These are phyloP conservation scores for Thraustochytrium striatum DNA, from an alignment of 352 stramenopile genomes.

Conservation along the genomic window DNA sequence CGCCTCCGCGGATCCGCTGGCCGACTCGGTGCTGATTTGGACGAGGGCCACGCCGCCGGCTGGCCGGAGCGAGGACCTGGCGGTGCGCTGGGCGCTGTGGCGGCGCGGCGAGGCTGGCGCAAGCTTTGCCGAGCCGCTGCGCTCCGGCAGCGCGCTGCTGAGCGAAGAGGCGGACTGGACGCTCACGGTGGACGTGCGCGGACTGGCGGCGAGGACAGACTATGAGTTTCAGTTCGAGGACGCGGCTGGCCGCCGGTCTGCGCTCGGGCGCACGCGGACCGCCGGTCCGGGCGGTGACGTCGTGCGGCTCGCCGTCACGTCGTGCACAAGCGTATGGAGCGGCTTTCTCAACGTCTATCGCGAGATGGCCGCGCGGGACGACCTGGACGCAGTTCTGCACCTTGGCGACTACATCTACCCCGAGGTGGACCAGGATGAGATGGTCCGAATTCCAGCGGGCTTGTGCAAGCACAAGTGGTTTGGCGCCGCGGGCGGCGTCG, in stretches of 20 bases:
- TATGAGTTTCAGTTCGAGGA: slow-evolving; percentile 9
- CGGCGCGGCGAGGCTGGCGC: neutral
- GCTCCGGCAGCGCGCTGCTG: neutral
- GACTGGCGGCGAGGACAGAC: neutral
- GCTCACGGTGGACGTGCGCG: neutral
- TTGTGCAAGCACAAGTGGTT: slow-evolving; percentile 29
- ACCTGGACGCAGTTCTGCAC: neutral
- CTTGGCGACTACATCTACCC: slow-evolving; percentile 40
- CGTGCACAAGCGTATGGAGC: neutral
- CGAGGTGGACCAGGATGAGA: neutral
- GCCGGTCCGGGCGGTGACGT: neutral
- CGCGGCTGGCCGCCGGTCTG: neutral
- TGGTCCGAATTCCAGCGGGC: neutral
- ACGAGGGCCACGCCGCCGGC: neutral
- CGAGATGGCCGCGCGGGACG: neutral
- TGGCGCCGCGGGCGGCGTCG: neutral
- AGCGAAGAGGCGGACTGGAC: neutral
- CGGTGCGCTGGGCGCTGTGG: slow-evolving; percentile 16
- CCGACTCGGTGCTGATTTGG: neutral
- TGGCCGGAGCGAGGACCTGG: neutral
- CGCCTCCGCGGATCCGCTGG: neutral
- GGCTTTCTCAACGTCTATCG: slow-evolving; percentile 7
- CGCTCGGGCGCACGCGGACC: neutral
- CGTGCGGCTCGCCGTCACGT: neutral
- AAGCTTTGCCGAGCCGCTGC: neutral